Evolutionary conservation across 495 filamentous ascomycete species (phyloP), one percentile per base, ranked within the genome.

Genomic region (Podospora australis): DNA sequence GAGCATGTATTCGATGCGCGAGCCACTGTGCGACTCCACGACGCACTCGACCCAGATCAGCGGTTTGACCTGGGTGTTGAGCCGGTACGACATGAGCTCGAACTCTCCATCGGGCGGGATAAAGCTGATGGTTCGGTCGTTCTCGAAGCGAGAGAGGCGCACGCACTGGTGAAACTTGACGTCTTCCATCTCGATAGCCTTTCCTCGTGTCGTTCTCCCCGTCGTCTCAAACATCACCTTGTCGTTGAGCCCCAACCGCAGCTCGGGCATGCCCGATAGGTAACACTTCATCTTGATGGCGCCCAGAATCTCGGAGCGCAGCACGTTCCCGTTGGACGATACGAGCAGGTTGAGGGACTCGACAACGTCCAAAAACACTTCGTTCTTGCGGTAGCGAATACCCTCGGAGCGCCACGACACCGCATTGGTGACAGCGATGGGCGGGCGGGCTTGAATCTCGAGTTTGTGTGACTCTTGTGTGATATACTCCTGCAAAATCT

Each of bases 271-370:
- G 24, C 94, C 94, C 44, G 88, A 95, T 24, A 99, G 78, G 65
- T 97, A 99, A 70, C 94, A 99, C 70, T 99, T 99, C 94, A 99
- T 92, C 69, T 99, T 99, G 62, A 99, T 81, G 16, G 92, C 91
- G 32, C 94, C 94, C 11, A 99, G 73, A 54, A 99, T 99, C 72
- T 99, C 94, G 5, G 90, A 96, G 23, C 94, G 84, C 46, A 99
- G 74, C 14, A 99, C 94, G 63, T 95, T 97, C 63, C 94, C 94
- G 55, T 87, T 95, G 39, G 90, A 80, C 39, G 87, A 90, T 9
- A 99, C 94, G 5, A 99, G 80, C 24, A 99, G 82, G 70, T 99
- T 99, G 50, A 99, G 80, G 16, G 87, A 94, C 70, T 99, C 94
- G 64, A 99, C 79, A 20, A 99, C 94, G 58, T 98, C 92, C 42